phyloP scores from a whole-genome alignment of 129 eudicot genomes.

The Daucus carota region DH1_v3.0 NC_030382.2:51572501-51573000 shows the following conservation, averaged over 20 bases:
- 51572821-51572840: neutral
- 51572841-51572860: neutral
- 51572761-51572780: constrained; percentile 58
- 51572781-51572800: neutral
- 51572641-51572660: constrained; percentile 29
- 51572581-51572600: constrained; percentile 46
- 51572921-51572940: neutral
- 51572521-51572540: constrained; percentile 85
- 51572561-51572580: constrained; percentile 78
- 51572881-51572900: neutral
- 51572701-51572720: constrained; percentile 28
- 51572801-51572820: neutral
- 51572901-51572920: neutral
- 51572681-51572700: constrained; percentile 38
- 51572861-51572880: neutral
- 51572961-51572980: neutral
- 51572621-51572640: constrained; percentile 37
- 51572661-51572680: constrained; percentile 21
- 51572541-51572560: constrained; percentile 76
- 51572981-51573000: too few relatives aligned
- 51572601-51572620: constrained; percentile 44
- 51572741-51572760: constrained; percentile 59
- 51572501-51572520: neutral
- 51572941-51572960: neutral
- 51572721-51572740: constrained; percentile 48